Evolutionary conservation across 164 flowering plant species (phyloP), one percentile per base, ranked within the genome.

Genomic region (Brasenia schreberi): DNA sequence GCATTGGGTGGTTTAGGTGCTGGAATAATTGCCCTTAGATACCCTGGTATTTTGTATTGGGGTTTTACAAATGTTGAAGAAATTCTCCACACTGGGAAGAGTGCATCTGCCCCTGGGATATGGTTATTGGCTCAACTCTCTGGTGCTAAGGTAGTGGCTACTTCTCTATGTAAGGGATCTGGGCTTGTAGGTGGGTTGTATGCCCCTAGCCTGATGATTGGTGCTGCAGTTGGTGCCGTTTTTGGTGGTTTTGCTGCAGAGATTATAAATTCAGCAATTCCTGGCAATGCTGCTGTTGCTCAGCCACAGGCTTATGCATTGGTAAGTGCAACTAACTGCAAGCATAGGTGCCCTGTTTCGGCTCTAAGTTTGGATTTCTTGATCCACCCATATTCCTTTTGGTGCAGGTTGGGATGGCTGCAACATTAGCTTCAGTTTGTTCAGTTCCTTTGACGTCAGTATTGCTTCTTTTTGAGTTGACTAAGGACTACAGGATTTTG

Each of bases 161-260:
- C 99, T 19, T 90, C 99, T 74, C 77, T 94, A 61, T 94, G 99
- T 74, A 94, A 87, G 72, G 99, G 99, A 10, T 95, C 99, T 76
- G 96, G 97, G 65, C 97, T 95, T 74, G 99, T 95, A 59, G 99
- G 99, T 67, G 99, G 99, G 62, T 86, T 91, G 19, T 94, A 94
- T 84, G 99, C 99, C n/a, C 99, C 97, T 39, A 94, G 97, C 79
- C 83, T 94, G 78, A 94, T 94, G 99, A 94, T 91, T 77, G 99
- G 99, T 72, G 96, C 99, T 75, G 97, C 99, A 66, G 88, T 89
- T 69, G 99, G 99, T 72, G 97, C 99, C 72, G 96, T 94, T 6
- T 94, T 94, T 81, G 99, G 99, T 6, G 99, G 99, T 71, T 84
- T 78, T 65, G 97, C 97, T 72, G 97, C 94, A 59, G 87, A 89